These are phyloP conservation scores for Rhizopus delemar DNA, from an alignment of 371 early-diverging fungal species.

Conservation along the genomic window DNA sequence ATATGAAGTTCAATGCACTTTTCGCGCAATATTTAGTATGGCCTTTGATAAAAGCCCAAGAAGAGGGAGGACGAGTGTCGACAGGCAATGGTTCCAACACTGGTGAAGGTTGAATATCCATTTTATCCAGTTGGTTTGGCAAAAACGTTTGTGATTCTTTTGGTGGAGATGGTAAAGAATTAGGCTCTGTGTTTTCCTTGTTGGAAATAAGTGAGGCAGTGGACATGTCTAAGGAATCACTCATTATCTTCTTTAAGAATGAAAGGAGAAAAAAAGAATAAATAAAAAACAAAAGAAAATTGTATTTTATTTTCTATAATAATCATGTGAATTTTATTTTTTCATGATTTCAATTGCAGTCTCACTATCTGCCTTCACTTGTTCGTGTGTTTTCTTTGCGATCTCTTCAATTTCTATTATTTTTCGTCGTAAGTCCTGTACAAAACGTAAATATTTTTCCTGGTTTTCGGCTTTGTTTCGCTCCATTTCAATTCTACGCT, in stretches of 20 bases:
- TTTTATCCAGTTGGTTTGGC: not conserved
- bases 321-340: not conserved
- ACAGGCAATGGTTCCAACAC: slow-evolving; percentile 2
- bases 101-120: not conserved
- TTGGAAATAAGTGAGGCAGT: slow-evolving; percentile 32
- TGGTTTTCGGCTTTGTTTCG: too few species aligned
- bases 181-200: not conserved
- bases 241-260: not conserved
- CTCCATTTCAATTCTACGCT: too few species aligned
- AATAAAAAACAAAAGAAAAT: slow-evolving; percentile 3
- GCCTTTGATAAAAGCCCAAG: slow-evolving; percentile 26
- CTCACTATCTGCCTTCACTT: too few species aligned
- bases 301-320: not conserved
- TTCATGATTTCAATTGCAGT: too few species aligned
- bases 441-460: too few species aligned
- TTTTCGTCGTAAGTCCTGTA: too few species aligned
- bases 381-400: not conserved
- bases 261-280: not conserved
- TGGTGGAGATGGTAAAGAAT: slow-evolving; percentile 12
- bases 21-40: slow-evolving; percentile 25
- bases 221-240: slow-evolving; percentile 38
- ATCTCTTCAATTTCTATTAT: not conserved
- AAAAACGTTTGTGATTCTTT: not conserved
- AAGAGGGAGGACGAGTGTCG: slow-evolving; percentile 18
- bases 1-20: slow-evolving; percentile 29